A percentile compares a stretch with the other conserved stretches of the same genome.
Conservation (phyloP, 2,329 filamentous ascomycete species). For the Ceratocystis harringtonii region DNA sequence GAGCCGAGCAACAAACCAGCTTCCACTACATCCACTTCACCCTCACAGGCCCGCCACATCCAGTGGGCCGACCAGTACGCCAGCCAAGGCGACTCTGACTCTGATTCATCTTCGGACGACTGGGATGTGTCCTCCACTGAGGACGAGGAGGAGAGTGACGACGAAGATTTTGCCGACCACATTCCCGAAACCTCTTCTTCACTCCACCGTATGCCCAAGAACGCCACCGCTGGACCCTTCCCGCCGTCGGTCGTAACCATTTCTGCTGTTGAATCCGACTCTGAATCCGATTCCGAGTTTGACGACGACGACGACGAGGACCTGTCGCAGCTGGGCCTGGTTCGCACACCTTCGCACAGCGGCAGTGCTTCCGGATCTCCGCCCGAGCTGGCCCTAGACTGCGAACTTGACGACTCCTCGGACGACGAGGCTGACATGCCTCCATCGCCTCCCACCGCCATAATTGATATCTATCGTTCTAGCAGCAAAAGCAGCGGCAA, state of each 20-base stretch:
- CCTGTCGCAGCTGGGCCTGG: slow-evolving; percentile 50
- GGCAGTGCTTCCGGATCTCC: slow-evolving; percentile 35
- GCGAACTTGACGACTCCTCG: slow-evolving; percentile 53
- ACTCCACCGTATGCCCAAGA: not conserved
- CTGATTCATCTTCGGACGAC: slow-evolving; percentile 15
- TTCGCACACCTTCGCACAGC: slow-evolving; percentile 49
- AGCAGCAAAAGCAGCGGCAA: slow-evolving; percentile 5
- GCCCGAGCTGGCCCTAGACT: slow-evolving; percentile 55
- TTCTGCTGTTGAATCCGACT: not conserved
- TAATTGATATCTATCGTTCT: slow-evolving; percentile 19
- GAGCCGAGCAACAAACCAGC: slow-evolving; percentile 47
- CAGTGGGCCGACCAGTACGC: slow-evolving; percentile 53
- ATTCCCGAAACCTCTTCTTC: not conserved
- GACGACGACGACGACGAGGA: slow-evolving; percentile 48
- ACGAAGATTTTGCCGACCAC: slow-evolving; percentile 7
- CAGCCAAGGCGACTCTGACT: slow-evolving; percentile 25
- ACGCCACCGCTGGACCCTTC: not conserved
- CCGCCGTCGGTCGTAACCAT: not conserved
- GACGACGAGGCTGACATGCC: slow-evolving; percentile 60
- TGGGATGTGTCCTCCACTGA: slow-evolving; percentile 18
- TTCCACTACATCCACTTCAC: slow-evolving; percentile 25
- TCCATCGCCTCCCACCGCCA: slow-evolving; percentile 46
- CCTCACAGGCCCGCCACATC: slow-evolving; percentile 55
- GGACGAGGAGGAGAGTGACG: slow-evolving; percentile 8
- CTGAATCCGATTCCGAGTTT: slow-evolving; percentile 30